Base-by-base conservation (phyloP, 495 filamentous ascomycete species). In the Acidomyces sp. region DNA sequence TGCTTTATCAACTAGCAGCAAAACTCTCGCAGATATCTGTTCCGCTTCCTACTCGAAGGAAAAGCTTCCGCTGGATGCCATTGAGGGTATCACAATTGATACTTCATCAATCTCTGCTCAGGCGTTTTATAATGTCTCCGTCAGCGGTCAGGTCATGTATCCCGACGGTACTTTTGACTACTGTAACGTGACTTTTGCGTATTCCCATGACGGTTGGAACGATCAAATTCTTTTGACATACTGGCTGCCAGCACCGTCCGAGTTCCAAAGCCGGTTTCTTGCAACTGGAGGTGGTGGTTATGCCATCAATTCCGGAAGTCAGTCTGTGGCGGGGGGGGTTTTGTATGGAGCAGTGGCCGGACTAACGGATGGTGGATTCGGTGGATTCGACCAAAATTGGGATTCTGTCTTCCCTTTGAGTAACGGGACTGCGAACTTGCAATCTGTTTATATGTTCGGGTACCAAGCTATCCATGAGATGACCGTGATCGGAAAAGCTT, bases 281-380 rank as follows among this genome's bases (percentile, higher is more conserved):
- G 57, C 62, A 0, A 66, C 64, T 0, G 67, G 67, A 18, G 67
- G 67, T 13, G 63, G 63, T 3, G 65, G 64, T 0, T 57, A 58
- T 19, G 60, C 67, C 5, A 65, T 72, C 46, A 67, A 68, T 39
- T 57, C 54, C 2, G 66, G 61, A 4, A 42, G 27, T 7, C 33
- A 30, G 2, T 61, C 53, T 3, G 55, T 67, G 19, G 54, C 62
- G 4, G 55, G 19, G 54, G 61, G 4, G 55, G 46, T 70, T 21
- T 58, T 61, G 9, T 64, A 64, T 41, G 66, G 64, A 11, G 66
- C 62, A 6, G 68, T 60, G 0, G 51, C 61, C 9, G 67, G 65
- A 3, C 42, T 53, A 6, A 71, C 67, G 1, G 67, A 69, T 43
- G 67, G 62, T 29, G 66, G 68, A 0, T 68, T 69, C 44, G 67